These are phyloP conservation scores for Leccinum griseonigrum DNA, from an alignment of 1,284 basidiomycete genomes.

Conservation along the genomic window DNA sequence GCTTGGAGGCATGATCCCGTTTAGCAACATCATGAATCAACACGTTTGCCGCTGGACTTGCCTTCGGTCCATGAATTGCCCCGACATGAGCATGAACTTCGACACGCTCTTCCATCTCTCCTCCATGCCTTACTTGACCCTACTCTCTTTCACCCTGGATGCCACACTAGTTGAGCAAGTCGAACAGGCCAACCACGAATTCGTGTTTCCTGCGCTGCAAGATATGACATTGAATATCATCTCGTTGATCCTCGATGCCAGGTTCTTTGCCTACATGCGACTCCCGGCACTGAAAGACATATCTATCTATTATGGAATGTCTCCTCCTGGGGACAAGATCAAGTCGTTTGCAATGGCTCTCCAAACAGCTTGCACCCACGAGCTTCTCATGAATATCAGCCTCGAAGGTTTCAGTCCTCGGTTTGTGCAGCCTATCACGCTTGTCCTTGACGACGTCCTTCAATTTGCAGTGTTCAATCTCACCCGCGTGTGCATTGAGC, in stretches of 20 bases:
- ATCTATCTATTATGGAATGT: background rate
- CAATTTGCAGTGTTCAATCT: background rate
- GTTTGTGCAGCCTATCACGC: background rate
- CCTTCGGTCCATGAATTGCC: background rate
- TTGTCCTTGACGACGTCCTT: background rate
- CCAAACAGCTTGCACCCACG: background rate
- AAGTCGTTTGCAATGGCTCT: background rate
- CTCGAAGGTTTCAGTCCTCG: background rate
- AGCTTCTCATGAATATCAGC: background rate
- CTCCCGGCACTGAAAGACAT: background rate
- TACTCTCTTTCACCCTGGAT: background rate
- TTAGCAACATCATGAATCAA: background rate
- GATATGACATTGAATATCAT: background rate
- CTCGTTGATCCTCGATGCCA: background rate
- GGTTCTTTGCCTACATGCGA: background rate
- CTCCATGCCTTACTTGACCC: background rate
- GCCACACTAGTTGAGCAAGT: background rate
- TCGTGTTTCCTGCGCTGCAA: background rate
- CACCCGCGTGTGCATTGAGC: background rate
- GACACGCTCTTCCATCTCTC: conserved; percentile 1
- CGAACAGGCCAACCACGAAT: background rate
- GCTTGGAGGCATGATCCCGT: background rate
- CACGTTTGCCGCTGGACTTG: background rate
- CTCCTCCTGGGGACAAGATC: background rate
- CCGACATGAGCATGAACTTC: background rate